Evolutionary conservation across 352 stramenopile species (phyloP), one percentile per base, ranked within the genome.

Genomic region (Proteromonas lacertae): DNA sequence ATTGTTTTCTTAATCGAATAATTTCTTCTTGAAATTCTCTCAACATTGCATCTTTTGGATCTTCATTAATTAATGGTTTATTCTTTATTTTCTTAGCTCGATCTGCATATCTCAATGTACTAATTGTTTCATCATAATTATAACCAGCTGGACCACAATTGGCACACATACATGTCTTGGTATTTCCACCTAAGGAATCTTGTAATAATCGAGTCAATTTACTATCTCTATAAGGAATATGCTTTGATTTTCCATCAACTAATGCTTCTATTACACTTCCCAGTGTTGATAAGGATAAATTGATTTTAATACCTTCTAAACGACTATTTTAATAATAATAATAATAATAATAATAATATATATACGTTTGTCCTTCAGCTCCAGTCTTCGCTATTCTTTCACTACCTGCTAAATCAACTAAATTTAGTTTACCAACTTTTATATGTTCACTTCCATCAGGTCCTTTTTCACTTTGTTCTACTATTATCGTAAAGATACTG

Each of bases 41-140:
- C n/a, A n/a, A n/a, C n/a, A n/a, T n/a, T n/a, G n/a, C n/a, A n/a
- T n/a, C n/a, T n/a, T n/a, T n/a, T n/a, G n/a, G n/a, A n/a, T n/a
- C n/a, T n/a, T n/a, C n/a, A n/a, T 96, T 96, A 29, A 95, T 82
- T 38, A 90, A 80, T 1, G 84, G 78, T 36, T 81, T 83, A 52
- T 95, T 95, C 46, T 93, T 90, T 47, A 96, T 96, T 45, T 96
- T 95, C 57, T 98, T 98, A 25, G 89, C 87, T 12, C 84, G 70
- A 29, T 57, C 59, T 6, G 55, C 55, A 43, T 60, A 56, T 29
- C 39, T 76, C 13, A 99, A 61, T 32, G 83, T 96, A 29, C 81
- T 91, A 2, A 97, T 52, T 2, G 81, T 94, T 59, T 98, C 88
- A 45, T 96, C 79, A 48, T 89, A 90, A 49, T 96, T 96, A 57